Conservation (phyloP, 495 filamentous ascomycete genomes). For the Wilcoxina mikolae region DNA sequence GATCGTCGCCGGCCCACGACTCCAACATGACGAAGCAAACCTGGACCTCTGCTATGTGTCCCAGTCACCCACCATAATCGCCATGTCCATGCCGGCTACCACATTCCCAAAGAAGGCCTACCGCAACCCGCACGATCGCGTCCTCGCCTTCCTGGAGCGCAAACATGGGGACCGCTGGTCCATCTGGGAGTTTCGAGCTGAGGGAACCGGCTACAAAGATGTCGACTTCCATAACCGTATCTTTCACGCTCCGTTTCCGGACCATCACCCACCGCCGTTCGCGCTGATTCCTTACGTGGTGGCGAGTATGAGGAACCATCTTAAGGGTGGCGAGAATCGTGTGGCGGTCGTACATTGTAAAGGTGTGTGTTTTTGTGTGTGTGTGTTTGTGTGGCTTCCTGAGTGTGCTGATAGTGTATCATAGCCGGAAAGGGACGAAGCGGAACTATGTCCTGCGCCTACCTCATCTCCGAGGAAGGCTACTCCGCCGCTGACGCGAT, state of each 20-base stretch:
- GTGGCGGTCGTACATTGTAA: conserved; percentile 94
- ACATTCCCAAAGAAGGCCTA: conserved; percentile 84
- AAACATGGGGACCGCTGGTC: conserved; percentile 73
- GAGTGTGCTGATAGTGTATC: conserved; percentile 11
- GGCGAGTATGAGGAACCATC: conserved; percentile 61
- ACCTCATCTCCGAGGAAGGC: conserved; percentile 77
- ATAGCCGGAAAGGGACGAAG: conserved; percentile 90
- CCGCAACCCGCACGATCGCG: conserved; percentile 72
- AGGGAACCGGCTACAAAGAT: conserved; percentile 91
- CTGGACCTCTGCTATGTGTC: conserved; percentile 87
- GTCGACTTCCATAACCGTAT: conserved; percentile 69
- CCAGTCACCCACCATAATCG: conserved; percentile 52
- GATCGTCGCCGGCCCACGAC: conserved; percentile 44
- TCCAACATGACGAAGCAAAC: conserved; percentile 68
- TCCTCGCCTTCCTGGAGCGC: conserved; percentile 71
- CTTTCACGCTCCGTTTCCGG: conserved; percentile 85
- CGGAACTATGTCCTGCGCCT: conserved; percentile 74
- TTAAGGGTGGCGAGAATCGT: conserved; percentile 28
- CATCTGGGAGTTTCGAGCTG: conserved; percentile 94
- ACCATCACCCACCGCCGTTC: conserved; percentile 95
- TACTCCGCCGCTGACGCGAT: conserved; percentile 71
- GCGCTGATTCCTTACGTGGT: conserved; percentile 72
- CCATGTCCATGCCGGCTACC: conserved; percentile 67
- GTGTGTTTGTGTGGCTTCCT: conserved; percentile 5
- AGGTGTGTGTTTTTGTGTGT: too few species aligned